Evolutionary conservation across 2,329 filamentous ascomycete genomes (phyloP), one percentile per base, ranked within the genome.

Genomic region (Colletotrichum spaethianum): DNA sequence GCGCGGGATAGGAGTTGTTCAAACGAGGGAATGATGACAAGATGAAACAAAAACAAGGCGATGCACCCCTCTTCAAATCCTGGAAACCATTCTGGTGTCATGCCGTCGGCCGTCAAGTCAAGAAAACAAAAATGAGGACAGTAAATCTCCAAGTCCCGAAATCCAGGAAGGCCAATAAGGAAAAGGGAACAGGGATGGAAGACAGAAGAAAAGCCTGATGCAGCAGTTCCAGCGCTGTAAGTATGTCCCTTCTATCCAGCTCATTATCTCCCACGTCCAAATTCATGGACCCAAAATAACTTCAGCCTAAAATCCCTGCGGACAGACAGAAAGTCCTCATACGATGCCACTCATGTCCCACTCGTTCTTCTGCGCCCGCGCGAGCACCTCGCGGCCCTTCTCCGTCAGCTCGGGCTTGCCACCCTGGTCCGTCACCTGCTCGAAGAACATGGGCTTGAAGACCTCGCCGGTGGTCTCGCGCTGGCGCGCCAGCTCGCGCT

Each of bases 401-500:
- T 87, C 86, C 5, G 87, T 89, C 73, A 90, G 83, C 50, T 88
- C 85, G 1, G 88, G 88, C 78, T 86, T 87, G 67, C 88, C 88
- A 60, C 85, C 86, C 72, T 89, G 89, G 76, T 87, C 88, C 12
- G 85, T 86, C 65, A 84, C 82, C 77, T 89, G 87, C 76, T 85
- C 91, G 83, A 99, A 99, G 84, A 97, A 99, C 53, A 94, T 88
- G n/a, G 96, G 96, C 75, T 92, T 87, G 91, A 94, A 99, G 42
- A 90, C 88, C 70, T 89, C 88, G 16, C 91, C 89, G 18, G 88
- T 88, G 55, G 88, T 87, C 79, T 96, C 93, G 53, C 96, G 88
- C 79, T 96, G 91, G 31, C 94, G 91, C 1, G 94, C 95, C 83
- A 94, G 96, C 77, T 93, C 90, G 40, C 96, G 89, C 84, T 99